These are phyloP conservation scores for Actinomortierella ambigua DNA, from an alignment of 371 early-diverging fungal species.

Conservation along the genomic window DNA sequence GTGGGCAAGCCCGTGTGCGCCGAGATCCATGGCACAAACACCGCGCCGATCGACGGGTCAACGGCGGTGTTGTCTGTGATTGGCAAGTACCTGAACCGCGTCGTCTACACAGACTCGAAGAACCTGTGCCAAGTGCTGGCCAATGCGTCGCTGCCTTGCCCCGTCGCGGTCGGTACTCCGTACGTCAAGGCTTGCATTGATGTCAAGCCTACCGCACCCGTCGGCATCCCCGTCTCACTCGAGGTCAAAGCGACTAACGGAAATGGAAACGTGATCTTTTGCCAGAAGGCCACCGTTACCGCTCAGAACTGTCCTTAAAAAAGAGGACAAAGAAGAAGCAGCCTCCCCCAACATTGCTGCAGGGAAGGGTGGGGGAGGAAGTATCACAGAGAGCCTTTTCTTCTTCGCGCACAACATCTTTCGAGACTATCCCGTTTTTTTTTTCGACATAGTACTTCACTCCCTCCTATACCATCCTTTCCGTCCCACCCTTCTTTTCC, in stretches of 20 bases:
- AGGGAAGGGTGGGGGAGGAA: too few species aligned
- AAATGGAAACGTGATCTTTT: conserved; percentile 24
- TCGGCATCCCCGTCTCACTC: conserved; percentile 9
- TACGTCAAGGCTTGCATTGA: conserved; percentile 10
- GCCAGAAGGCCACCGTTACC: conserved; percentile 21
- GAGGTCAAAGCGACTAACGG: conserved; percentile 28
- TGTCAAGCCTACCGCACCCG: conserved; percentile 18
- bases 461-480: too few species aligned
- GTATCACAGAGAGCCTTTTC: too few species aligned
- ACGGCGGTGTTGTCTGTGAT: not conserved
- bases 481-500: too few species aligned
- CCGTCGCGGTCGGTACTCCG: conserved; percentile 7
- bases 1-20: conserved; percentile 11
- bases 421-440: too few species aligned
- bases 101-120: conserved; percentile 25
- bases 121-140: conserved; percentile 16
- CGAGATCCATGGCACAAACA: conserved; percentile 1
- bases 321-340: too few species aligned
- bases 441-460: too few species aligned
- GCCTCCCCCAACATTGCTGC: too few species aligned
- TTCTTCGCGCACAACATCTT: too few species aligned
- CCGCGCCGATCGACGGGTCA: not conserved
- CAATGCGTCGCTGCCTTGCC: conserved; percentile 10
- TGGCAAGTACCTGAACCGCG: conserved; percentile 16
- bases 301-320: conserved; percentile 15